Conservation (phyloP, 345 rosid species). For the Noccaea caerulescens region DNA sequence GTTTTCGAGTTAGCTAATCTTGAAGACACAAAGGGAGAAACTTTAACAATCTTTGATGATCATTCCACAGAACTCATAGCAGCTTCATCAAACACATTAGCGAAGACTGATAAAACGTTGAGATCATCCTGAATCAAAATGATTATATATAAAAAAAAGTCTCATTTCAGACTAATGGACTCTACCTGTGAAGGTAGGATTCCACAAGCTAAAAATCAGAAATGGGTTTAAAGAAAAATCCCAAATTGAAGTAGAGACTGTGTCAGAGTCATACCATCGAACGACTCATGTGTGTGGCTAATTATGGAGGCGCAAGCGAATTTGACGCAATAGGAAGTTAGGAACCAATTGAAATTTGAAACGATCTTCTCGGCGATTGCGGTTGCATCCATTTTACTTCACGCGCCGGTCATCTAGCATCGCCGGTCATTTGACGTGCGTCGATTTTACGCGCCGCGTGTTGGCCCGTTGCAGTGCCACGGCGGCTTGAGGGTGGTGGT, state of each 20-base stretch:
- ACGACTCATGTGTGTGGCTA: constrained; percentile 53
- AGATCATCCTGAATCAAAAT: not conserved
- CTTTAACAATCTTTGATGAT: too few relatives aligned
- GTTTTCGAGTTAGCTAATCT: not conserved
- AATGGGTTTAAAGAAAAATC: constrained; percentile 45
- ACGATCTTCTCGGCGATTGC: constrained; percentile 38
- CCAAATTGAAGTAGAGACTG: constrained; percentile 59
- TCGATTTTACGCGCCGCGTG: constrained; percentile 58
- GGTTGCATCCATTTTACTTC: not conserved
- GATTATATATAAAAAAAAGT: too few relatives aligned
- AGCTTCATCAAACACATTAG: too few relatives aligned
- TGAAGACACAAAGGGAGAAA: too few relatives aligned
- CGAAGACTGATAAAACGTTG: too few relatives aligned
- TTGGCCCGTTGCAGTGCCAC: constrained; percentile 31
- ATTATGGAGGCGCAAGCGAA: constrained; percentile 53
- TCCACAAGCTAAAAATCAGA: constrained; percentile 36
- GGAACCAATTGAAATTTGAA: constrained; percentile 44
- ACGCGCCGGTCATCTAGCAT: too few relatives aligned
- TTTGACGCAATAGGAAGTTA: constrained; percentile 50
- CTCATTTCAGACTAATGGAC: too few relatives aligned
- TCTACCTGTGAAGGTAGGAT: too few relatives aligned
- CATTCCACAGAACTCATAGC: too few relatives aligned
- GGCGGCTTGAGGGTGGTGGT: constrained; percentile 2
- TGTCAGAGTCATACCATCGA: constrained; percentile 48
- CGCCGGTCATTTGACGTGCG: constrained; percentile 52